Evolutionary conservation across 345 rosid species (phyloP).

Genomic region (Erysimum cheiranthoides): DNA sequence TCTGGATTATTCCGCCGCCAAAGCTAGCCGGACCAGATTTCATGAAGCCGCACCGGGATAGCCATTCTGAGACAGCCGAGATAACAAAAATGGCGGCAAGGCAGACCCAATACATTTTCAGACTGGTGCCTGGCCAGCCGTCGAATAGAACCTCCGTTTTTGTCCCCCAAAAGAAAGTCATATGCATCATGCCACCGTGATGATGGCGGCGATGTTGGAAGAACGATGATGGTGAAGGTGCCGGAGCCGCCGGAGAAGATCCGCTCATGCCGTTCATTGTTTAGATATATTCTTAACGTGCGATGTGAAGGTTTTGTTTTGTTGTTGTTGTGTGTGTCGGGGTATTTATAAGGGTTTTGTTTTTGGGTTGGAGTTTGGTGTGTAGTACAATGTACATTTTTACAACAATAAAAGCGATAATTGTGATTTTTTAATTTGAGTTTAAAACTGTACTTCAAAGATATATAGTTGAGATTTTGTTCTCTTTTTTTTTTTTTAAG

Average conservation of each 20-base stretch:
- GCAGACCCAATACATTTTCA: slow-evolving; percentile 69
- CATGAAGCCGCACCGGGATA: slow-evolving; percentile 46
- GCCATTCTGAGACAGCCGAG: slow-evolving; percentile 62
- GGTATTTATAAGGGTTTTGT: slow-evolving; percentile 29
- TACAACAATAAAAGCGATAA: slow-evolving; percentile 31
- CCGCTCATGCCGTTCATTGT: slow-evolving; percentile 43
- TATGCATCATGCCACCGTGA: slow-evolving; percentile 50
- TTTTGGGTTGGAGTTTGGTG: slow-evolving; percentile 40
- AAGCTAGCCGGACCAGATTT: slow-evolving; percentile 60
- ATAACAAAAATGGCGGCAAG: slow-evolving; percentile 56
- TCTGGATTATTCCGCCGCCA: slow-evolving; percentile 56
- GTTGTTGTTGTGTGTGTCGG: neutral
- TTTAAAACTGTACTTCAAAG: slow-evolving; percentile 30
- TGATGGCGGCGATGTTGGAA: slow-evolving; percentile 30
- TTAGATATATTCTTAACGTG: slow-evolving; percentile 16
- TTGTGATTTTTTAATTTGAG: neutral
- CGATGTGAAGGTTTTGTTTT: neutral
- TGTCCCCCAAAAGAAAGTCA: slow-evolving; percentile 75
- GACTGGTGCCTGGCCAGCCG: slow-evolving; percentile 75
- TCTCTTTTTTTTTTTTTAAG: neutral
- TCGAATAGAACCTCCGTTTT: slow-evolving; percentile 62
- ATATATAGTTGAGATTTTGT: slow-evolving; percentile 17
- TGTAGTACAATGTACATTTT: slow-evolving; percentile 45
- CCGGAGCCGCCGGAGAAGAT: slow-evolving; percentile 24
- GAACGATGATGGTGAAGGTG: slow-evolving; percentile 39